Evolutionary conservation across 805 yeast genomes (phyloP).

Genomic region (Helenozyma baotianmanensis): DNA sequence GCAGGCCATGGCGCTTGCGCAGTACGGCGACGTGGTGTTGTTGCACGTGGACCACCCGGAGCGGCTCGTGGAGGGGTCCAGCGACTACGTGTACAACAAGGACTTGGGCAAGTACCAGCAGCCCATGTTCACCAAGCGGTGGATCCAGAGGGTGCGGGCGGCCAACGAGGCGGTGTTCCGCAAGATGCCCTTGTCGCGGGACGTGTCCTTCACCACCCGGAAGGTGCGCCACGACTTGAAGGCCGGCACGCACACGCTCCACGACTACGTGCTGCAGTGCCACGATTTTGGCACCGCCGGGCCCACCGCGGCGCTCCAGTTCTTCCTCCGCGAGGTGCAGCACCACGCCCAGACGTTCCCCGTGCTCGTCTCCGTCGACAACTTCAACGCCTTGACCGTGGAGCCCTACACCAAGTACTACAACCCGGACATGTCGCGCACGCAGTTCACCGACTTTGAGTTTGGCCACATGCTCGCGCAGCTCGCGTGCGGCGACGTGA

Average conservation of each 20-base stretch:
- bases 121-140: slow-evolving; percentile 67
- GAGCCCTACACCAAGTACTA: slow-evolving; percentile 56
- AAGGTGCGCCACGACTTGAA: slow-evolving; percentile 30
- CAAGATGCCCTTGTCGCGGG: slow-evolving; percentile 31
- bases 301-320: slow-evolving; percentile 46
- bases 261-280: slow-evolving; percentile 25
- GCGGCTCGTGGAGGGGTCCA: slow-evolving; percentile 63
- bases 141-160: slow-evolving; percentile 45
- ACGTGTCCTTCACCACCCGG: slow-evolving; percentile 28
- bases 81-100: slow-evolving; percentile 58
- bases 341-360: slow-evolving; percentile 48
- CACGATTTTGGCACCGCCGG: slow-evolving; percentile 36
- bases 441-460: slow-evolving; percentile 61
- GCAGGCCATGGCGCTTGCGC: slow-evolving; percentile 47
- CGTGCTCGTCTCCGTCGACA: slow-evolving; percentile 67
- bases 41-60: slow-evolving; percentile 63
- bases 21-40: slow-evolving; percentile 40
- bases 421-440: slow-evolving; percentile 48
- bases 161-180: slow-evolving; percentile 33
- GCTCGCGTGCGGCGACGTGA: slow-evolving; percentile 47
- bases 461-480: slow-evolving; percentile 54
- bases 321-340: slow-evolving; percentile 51
- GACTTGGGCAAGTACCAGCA: slow-evolving; percentile 55
- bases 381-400: slow-evolving; percentile 60
- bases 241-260: slow-evolving; percentile 27